Conservation (phyloP, 2,329 filamentous ascomycete genomes). For the Neofusicoccum cordaticola region DNA sequence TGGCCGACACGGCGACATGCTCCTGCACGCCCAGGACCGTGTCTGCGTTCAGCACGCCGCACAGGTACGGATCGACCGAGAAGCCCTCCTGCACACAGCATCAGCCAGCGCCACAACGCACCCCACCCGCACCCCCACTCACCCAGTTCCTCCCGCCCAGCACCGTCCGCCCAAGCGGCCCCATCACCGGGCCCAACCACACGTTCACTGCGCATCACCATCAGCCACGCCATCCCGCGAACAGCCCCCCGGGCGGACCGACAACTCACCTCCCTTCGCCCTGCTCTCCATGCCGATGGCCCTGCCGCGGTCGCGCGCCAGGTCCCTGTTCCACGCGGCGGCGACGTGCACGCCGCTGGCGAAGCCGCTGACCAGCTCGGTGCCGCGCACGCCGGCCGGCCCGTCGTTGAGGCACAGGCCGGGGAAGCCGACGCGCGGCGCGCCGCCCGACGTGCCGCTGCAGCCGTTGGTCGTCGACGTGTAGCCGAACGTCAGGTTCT, state of each 20-base stretch:
- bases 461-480: constrained; percentile 25
- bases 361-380: constrained; percentile 38
- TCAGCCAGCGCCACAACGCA: neutral
- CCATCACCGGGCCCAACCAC: neutral
- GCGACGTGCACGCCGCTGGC: constrained; percentile 37
- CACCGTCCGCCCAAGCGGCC: constrained; percentile 36
- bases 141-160: constrained; percentile 37
- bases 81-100: constrained; percentile 44
- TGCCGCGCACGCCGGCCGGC: constrained; percentile 38
- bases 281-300: constrained; percentile 40
- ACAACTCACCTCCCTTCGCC: constrained; percentile 38
- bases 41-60: constrained; percentile 39
- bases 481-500: constrained; percentile 35
- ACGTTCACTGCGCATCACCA: neutral
- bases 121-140: neutral
- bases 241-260: too few species aligned
- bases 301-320: constrained; percentile 32
- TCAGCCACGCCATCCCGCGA: too few species aligned
- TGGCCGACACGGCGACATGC: constrained; percentile 42
- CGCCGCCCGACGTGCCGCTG: constrained; percentile 8
- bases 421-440: constrained; percentile 34
- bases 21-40: constrained; percentile 41
- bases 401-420: constrained; percentile 42
- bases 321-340: constrained; percentile 36
- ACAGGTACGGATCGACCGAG: constrained; percentile 43